Conservation (phyloP, 305 asterid genomes). For the Euphrasia arctica region DNA sequence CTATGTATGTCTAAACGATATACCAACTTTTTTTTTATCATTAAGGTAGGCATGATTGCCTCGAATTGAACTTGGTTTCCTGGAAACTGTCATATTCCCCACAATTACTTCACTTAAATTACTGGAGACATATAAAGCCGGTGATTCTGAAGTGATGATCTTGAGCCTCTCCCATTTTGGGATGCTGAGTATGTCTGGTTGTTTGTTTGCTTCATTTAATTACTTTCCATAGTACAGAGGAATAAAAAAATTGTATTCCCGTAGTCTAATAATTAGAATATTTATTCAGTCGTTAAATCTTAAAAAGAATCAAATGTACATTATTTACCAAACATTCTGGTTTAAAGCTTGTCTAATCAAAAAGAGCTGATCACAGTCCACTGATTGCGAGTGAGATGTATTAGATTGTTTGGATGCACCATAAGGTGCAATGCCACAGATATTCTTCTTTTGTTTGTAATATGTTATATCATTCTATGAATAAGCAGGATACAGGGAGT, state of each 20-base stretch:
- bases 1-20: slow-evolving; percentile 3
- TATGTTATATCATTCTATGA: slow-evolving; percentile 25
- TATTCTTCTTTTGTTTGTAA: slow-evolving; percentile 26
- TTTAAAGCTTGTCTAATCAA: slow-evolving; percentile 11
- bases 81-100: slow-evolving; percentile 6
- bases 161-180: slow-evolving; percentile 6
- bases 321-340: slow-evolving; percentile 18
- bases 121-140: slow-evolving; percentile 9
- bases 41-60: slow-evolving; percentile 3
- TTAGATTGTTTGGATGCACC: slow-evolving; percentile 20
- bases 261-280: slow-evolving; percentile 17
- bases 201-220: slow-evolving; percentile 16
- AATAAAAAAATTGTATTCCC: slow-evolving; percentile 17
- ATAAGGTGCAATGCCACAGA: slow-evolving; percentile 24
- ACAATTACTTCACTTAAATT: not conserved
- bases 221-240: slow-evolving; percentile 10
- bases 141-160: slow-evolving; percentile 2
- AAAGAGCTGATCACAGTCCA: slow-evolving; percentile 18
- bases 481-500: slow-evolving; percentile 46
- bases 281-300: slow-evolving; percentile 12
- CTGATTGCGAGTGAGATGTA: slow-evolving; percentile 21
- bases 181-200: slow-evolving; percentile 3
- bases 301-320: slow-evolving; percentile 14
- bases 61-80: slow-evolving; percentile 11
- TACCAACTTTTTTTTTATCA: slow-evolving; percentile 9